These are phyloP conservation scores for Phycomyces nitens DNA, from an alignment of 192 early-diverging fungal species.

Conservation along the genomic window DNA sequence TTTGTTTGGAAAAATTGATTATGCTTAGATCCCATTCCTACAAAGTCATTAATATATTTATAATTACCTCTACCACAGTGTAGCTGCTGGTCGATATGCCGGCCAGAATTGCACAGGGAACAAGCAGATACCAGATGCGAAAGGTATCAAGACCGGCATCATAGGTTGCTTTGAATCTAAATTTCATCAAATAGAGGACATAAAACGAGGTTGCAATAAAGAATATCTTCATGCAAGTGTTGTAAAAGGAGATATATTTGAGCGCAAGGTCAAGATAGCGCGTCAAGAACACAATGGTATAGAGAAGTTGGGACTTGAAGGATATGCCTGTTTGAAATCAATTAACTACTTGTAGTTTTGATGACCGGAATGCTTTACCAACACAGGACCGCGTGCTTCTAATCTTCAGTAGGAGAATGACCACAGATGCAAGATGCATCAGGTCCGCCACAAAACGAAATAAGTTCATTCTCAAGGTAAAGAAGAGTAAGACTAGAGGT, in stretches of 20 bases:
- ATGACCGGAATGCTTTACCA: constrained; percentile 47
- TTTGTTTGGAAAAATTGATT: too few relatives aligned
- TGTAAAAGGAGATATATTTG: constrained; percentile 80
- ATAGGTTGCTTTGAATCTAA: constrained; percentile 85
- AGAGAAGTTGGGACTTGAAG: constrained; percentile 93
- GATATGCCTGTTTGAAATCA: constrained; percentile 75
- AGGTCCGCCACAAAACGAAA: constrained; percentile 17
- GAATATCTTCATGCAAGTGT: constrained; percentile 92
- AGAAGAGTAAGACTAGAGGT: constrained; percentile 88
- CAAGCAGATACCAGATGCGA: constrained; percentile 83
- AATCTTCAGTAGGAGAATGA: constrained; percentile 86
- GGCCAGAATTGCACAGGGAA: constrained; percentile 62
- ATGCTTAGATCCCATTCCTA: constrained; percentile 19
- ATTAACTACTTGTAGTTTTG: neutral
- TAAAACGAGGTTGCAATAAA: constrained; percentile 86
- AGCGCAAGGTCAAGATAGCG: constrained; percentile 91
- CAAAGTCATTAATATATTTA: too few relatives aligned
- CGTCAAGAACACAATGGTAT: constrained; percentile 87
- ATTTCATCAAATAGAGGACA: constrained; percentile 88
- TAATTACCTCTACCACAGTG: constrained; percentile 61
- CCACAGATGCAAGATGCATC: constrained; percentile 19
- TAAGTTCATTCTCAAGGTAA: constrained; percentile 59
- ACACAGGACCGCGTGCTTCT: constrained; percentile 82
- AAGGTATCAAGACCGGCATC: constrained; percentile 91
- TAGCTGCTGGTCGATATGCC: constrained; percentile 75